Evolutionary conservation across 345 rosid species (phyloP).

Genomic region (Clarkia xantiana): DNA sequence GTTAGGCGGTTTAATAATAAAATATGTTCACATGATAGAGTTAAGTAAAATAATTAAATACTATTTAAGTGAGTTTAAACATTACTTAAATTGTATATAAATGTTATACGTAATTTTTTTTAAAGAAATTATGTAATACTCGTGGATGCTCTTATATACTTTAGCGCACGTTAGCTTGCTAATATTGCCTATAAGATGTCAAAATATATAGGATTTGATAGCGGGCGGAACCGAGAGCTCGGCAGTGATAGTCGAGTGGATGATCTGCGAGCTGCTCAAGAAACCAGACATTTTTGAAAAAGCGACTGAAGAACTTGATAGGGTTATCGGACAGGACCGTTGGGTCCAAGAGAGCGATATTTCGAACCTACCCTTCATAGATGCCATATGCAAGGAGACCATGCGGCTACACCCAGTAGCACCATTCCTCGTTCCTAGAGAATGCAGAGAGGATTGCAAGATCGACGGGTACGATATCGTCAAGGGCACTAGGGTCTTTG

Average conservation of each 20-base stretch:
- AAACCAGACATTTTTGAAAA: conserved; percentile 32
- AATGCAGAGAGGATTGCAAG: conserved; percentile 22
- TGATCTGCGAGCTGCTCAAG: conserved; percentile 31
- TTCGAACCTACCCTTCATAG: conserved; percentile 24
- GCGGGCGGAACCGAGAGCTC: conserved; percentile 61
- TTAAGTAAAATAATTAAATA: too few species aligned
- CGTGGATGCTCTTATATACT: too few species aligned
- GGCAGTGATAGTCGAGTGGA: conserved; percentile 53
- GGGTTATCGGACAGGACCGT: conserved; percentile 35
- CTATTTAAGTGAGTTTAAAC: too few species aligned
- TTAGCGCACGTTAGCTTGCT: too few species aligned
- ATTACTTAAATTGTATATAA: too few species aligned
- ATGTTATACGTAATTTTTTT: too few species aligned
- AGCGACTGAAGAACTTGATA: conserved; percentile 45
- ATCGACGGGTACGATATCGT: conserved; percentile 31
- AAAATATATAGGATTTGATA: conserved; percentile 28
- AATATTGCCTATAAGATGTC: too few species aligned
- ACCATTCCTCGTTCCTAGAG: conserved; percentile 38
- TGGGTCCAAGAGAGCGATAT: conserved; percentile 54
- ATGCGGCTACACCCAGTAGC: conserved; percentile 65
- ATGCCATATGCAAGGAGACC: conserved; percentile 38
- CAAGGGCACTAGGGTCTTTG: conserved; percentile 29
- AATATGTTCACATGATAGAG: too few species aligned
- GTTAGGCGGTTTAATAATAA: too few species aligned
- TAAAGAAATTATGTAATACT: too few species aligned